These are phyloP conservation scores for Viridothelium virens DNA, from an alignment of 495 filamentous ascomycete genomes.

Conservation along the genomic window DNA sequence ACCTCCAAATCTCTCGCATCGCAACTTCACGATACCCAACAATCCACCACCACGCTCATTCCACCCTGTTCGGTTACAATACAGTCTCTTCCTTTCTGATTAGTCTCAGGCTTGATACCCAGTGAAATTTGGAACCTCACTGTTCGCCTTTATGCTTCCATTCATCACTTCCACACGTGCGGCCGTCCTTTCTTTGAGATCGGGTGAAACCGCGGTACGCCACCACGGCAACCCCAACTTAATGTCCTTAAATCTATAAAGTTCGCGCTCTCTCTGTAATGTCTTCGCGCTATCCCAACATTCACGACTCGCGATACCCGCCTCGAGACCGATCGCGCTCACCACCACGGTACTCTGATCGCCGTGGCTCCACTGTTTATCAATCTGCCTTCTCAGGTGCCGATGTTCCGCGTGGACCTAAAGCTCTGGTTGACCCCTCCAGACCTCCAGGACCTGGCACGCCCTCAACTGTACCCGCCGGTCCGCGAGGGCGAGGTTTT, in stretches of 20 bases:
- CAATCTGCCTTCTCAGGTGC: constrained; percentile 30
- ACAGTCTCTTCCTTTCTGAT: background rate
- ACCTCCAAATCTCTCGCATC: constrained; percentile 8
- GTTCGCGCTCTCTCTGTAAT: constrained; percentile 11
- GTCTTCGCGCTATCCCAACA: constrained; percentile 23
- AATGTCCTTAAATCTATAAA: background rate
- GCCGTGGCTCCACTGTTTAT: constrained; percentile 40
- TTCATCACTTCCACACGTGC: background rate
- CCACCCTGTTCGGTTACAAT: background rate
- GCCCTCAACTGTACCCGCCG: constrained; percentile 12
- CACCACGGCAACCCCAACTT: background rate
- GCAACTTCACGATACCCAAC: background rate
- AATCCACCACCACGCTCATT: background rate
- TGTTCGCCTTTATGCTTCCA: background rate
- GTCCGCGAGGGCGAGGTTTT: constrained; percentile 16
- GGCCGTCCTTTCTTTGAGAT: background rate
- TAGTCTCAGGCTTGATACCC: background rate
- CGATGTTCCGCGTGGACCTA: constrained; percentile 41
- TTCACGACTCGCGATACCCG: constrained; percentile 25
- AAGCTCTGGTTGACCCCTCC: constrained; percentile 26
- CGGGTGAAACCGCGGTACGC: background rate
- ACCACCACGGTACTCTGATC: constrained; percentile 46
- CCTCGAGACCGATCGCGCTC: constrained; percentile 56
- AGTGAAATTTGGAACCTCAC: background rate
- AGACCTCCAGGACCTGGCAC: background rate